Base-by-base conservation (phyloP, 768 basidiomycete genomes). In the Mrakia frigida region DNA sequence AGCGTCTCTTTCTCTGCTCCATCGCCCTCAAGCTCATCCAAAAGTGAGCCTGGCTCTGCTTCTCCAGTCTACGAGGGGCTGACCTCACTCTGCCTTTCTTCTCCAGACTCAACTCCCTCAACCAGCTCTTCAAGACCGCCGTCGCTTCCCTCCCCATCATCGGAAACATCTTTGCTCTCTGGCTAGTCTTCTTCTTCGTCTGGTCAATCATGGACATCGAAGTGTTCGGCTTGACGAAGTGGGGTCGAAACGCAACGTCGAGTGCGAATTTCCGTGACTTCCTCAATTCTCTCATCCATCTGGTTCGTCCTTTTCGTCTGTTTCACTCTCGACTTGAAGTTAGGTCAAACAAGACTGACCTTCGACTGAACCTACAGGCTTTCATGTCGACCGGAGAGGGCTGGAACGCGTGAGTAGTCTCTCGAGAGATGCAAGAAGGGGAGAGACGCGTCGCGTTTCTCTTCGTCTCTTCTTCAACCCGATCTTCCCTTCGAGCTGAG, bases 1-100 rank as follows among this genome's bases (percentile, higher is more conserved):
- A 94, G 80, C 93, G 94, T 83, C 86, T 98, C 14, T 98, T 98
- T 84, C 87, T 98, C 39, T 94, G 95, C 80, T 89, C 90, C 80
- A 93, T 98, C 76, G 90, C 93, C 0, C 91, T 98, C 87, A 98
- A 98, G 83, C 88, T 98, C 16, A 92, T 97, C 0, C 93, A 98
- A 81, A 87, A 91, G 59, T 90, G 18, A 31, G 61, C 18, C 16
- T 21, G 18, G 11, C 1, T 33, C 35, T 21, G 33, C 90, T 77
- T 90, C 92, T 81, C 89, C 31, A n/a, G 18, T 35, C 37, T 0
- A 23, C 35, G 28, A n/a, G 13, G 23, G 23, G 18, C 68, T 41
- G n/a, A 28, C 23, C 23, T 31, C 39, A 18, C 11, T 23, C 28
- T 31, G 7, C 41, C 37, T 68, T 14, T n/a, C 35, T n/a, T 11